phyloP scores from a whole-genome alignment of 352 stramenopile species.

The Phytophthora fragariaefolia region DNA sequence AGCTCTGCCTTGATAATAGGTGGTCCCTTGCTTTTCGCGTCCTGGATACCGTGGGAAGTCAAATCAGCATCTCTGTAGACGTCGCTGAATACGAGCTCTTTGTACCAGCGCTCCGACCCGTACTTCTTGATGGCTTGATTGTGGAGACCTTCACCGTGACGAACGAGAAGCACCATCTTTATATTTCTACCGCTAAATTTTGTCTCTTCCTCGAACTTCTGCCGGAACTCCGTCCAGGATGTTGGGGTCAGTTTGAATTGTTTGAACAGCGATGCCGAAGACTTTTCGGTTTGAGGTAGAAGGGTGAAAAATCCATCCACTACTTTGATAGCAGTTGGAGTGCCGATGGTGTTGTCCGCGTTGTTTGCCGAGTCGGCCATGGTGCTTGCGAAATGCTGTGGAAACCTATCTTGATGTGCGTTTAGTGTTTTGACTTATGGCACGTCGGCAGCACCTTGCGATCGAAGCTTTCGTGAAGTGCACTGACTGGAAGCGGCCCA shows the following conservation, averaged over 20 bases:
- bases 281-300: neutral
- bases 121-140: conserved; percentile 66
- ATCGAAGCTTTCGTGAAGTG: neutral
- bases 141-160: conserved; percentile 74
- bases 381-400: neutral
- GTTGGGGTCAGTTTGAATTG: conserved; percentile 20
- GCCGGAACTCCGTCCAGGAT: conserved; percentile 24
- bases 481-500: conserved; percentile 7
- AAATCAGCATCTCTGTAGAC: conserved; percentile 64
- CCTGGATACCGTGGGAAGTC: conserved; percentile 57
- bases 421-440: conserved; percentile 9
- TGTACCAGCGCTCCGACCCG: conserved; percentile 62
- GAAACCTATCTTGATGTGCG: neutral
- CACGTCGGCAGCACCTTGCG: neutral
- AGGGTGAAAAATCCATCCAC: conserved; percentile 23
- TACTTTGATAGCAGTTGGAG: neutral
- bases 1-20: conserved; percentile 45
- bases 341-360: neutral
- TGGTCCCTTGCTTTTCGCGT: conserved; percentile 52
- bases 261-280: conserved; percentile 13
- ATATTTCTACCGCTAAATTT: conserved; percentile 15
- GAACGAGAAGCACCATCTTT: conserved; percentile 79
- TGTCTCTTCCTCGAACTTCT: neutral
- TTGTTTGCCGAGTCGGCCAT: conserved; percentile 10
- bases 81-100: conserved; percentile 56